Base-by-base conservation (phyloP, 2,329 filamentous ascomycete species). In the Penicillium griseofulvum region DNA sequence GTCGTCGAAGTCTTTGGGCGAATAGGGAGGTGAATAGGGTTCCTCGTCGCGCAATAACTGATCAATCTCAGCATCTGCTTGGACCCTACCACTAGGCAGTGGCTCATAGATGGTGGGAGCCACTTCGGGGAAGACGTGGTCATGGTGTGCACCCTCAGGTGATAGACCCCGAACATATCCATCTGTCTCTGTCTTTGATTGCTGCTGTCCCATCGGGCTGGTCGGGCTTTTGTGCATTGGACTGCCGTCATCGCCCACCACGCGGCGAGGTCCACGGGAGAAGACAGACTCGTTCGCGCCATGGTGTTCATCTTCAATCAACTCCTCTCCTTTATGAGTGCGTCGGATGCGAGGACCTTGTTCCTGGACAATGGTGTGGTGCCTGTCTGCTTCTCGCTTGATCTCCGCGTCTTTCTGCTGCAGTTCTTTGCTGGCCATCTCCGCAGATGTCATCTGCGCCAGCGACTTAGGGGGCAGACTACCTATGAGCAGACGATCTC, bases 261-360 rank as follows among this genome's bases (percentile, higher is more conserved):
- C 78, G 51, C 76, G 76, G 58, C 76, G 75, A 24, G 76, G 76
- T 24, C 74, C 73, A 14, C 75, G 72, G n/a, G 75, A 77, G 54
- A 79, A 78, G 33, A 79, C 73, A 7, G 78, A 76, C 57, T 81
- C 79, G 28, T 74, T 73, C 33, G 75, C 68, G 38, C 74, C 75
- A 55, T 69, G 68, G 58, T 80, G 80, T 33, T 95, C 90, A 43
- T 88, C 86, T 58, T 93, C 91, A 16, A 97, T 82, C 16, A 96
- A 74, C 70, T 97, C 94, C 55, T 97, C 92, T 12, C 94, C 94
- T 73, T 97, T 97, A 77, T 97, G 93, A 2, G 93, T 97, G 63
- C 90, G 86, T 65, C 91, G 84, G 54, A 97, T 87, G 3, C 91
- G 86, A 4, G 92, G 89, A 1, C 84, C 91, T 46, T 84, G 82